These are phyloP conservation scores for Carex kokanica DNA, from an alignment of 176 grass and related monocot genomes.

Conservation along the genomic window DNA sequence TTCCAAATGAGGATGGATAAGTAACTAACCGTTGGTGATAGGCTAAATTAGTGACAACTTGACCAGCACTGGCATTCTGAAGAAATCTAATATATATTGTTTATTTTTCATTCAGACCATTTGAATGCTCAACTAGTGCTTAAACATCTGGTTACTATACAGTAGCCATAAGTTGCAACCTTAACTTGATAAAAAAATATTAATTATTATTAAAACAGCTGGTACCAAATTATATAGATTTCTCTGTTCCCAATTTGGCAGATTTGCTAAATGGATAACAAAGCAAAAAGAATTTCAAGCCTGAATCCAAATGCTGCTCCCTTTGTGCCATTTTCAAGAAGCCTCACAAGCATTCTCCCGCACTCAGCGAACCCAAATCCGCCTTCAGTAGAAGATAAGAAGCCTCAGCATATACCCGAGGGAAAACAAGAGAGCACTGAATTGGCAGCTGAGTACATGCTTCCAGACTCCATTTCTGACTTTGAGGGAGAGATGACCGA, in stretches of 20 bases:
- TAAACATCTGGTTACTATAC: background rate
- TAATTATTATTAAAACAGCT: background rate
- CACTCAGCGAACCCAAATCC: background rate
- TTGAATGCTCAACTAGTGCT: background rate
- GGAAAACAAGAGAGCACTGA: background rate
- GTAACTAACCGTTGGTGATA: background rate
- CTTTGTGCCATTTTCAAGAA: slow-evolving; percentile 9
- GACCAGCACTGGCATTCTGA: background rate
- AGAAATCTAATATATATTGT: background rate
- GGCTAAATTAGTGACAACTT: background rate
- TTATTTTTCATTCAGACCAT: background rate
- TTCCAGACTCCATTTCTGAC: slow-evolving; percentile 15
- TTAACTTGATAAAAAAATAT: background rate
- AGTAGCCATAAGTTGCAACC: background rate
- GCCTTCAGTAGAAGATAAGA: background rate
- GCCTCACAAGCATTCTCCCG: background rate
- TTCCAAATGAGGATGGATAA: background rate
- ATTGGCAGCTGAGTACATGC: background rate
- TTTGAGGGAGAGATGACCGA: slow-evolving; percentile 7
- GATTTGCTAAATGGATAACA: slow-evolving; percentile 19
- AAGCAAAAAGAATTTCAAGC: background rate
- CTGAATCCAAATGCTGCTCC: slow-evolving; percentile 27
- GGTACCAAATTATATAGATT: background rate
- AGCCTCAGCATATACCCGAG: background rate
- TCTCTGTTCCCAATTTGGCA: slow-evolving; percentile 8